Base-by-base conservation (phyloP, 2,329 filamentous ascomycete species). In the Capronia coronata region DNA sequence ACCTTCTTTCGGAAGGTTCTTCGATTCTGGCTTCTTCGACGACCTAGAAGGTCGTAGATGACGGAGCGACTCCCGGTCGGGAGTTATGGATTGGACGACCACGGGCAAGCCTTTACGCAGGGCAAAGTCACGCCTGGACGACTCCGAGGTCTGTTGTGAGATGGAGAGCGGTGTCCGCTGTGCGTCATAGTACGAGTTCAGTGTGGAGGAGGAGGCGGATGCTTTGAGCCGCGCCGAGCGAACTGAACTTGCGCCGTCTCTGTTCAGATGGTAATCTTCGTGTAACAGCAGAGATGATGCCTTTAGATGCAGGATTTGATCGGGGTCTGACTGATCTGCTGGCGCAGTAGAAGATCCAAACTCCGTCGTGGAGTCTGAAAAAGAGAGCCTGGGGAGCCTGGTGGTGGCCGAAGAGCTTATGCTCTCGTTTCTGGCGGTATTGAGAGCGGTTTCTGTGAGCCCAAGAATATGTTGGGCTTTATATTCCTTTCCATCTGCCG, bases 181-280 rank as follows among this genome's bases (percentile, higher is more conserved):
- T 16, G 69, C 64, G 54, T 70, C 71, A 53, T 74, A 75, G 51
- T 71, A 69, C 37, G 73, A 74, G 52, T 66, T 69, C 9, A 75
- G 58, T 2, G 72, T 71, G 1, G 72, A 71, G 8, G 69, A 67
- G 8, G 73, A 75, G 29, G 32, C 41, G 19, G 49, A 47, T 9
- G 47, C 35, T 39, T 44, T 56, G 27, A 57, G 23, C 16, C 41
- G 49, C 22, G 32, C 49, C 18, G 43, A 42, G 19, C 16, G 27
- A 16, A 29, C 39, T n/a, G 43, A 43, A 18, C 16, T 32, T 19
- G 43, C 30, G 14, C 16, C 40, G 13, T 48, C 50, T 11, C 41
- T 46, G 13, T 40, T 46, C 25, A 52, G 34, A 10, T 44, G 35
- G 43, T 49, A 58, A 6, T 58, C 49, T 41, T 54, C 52, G 29